Conservation (phyloP, 1,139 yeast genomes). For the Zygosaccharomyces pseudobailii region DNA sequence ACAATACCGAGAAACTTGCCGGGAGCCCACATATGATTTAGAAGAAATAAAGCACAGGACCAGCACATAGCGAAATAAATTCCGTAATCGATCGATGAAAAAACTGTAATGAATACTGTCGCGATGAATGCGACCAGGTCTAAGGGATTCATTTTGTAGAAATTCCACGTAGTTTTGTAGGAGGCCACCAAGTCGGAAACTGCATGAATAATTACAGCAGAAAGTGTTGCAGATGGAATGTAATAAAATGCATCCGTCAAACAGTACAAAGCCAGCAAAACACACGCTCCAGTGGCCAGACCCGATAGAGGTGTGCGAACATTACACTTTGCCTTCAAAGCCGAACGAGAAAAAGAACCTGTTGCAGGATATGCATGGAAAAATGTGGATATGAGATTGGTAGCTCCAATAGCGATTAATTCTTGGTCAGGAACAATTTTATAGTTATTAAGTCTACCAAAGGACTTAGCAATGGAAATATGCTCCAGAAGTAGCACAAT, state of each 20-base stretch:
- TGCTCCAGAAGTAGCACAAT: slow-evolving; percentile 83
- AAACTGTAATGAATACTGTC: slow-evolving; percentile 75
- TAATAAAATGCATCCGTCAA: slow-evolving; percentile 79
- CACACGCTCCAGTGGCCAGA: slow-evolving; percentile 84
- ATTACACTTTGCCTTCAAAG: slow-evolving; percentile 91
- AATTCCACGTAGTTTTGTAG: slow-evolving; percentile 64
- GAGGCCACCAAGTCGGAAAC: slow-evolving; percentile 81
- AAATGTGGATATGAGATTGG: slow-evolving; percentile 85
- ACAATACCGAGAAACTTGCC: slow-evolving; percentile 82
- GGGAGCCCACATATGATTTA: slow-evolving; percentile 72
- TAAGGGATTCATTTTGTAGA: slow-evolving; percentile 72
- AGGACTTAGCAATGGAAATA: slow-evolving; percentile 88
- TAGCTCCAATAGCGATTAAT: slow-evolving; percentile 87
- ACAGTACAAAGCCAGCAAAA: slow-evolving; percentile 76
- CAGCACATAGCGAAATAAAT: slow-evolving; percentile 88
- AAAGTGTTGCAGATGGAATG: slow-evolving; percentile 83
- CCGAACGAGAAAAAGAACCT: slow-evolving; percentile 93
- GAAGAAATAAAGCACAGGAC: slow-evolving; percentile 66
- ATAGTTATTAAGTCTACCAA: slow-evolving; percentile 88
- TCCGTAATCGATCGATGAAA: slow-evolving; percentile 80
- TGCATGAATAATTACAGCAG: slow-evolving; percentile 90
- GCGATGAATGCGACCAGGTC: slow-evolving; percentile 73
- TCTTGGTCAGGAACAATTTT: slow-evolving; percentile 92
- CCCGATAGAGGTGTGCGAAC: slow-evolving; percentile 95
- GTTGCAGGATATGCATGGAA: slow-evolving; percentile 95